Evolutionary conservation across 2,329 filamentous ascomycete species (phyloP), one percentile per base, ranked within the genome.

Genomic region (Raffaelea arxii): DNA sequence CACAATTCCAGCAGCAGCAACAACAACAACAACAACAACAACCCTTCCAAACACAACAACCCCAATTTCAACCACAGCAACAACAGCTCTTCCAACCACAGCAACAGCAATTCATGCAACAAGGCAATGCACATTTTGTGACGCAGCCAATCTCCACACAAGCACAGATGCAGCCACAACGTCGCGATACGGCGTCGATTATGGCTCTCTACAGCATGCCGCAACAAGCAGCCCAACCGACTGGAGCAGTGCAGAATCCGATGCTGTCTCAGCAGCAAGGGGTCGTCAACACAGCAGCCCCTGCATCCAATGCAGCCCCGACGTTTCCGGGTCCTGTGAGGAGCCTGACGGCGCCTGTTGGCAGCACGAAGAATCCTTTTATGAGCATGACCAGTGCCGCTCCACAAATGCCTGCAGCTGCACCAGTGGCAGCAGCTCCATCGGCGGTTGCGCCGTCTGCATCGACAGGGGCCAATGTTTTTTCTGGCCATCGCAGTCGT

Each of bases 151-250:
- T 58, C 25, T 63, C 57, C 51, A 44, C 58, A 55, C 55, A 25
- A 11, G 22, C 16, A 2, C 39, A n/a, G n/a, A n/a, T n/a, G n/a
- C n/a, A 69, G 43, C 67, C 70, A 16, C 67, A 68, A 37, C 68
- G 75, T 25, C 72, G 80, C 25, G 79, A 88, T 56, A 90, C 85
- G 52, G 78, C 77, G 3, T 82, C 82, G 4, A 91, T 92, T 49
- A 70, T 91, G 61, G 82, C 86, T 6, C 64, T 92, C 11, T 91
- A 86, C 63, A 80, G 77, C 58, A 75, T 81, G 47, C 71, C 76
- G 7, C 72, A 78, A 43, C 62, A 72, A 27, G 65, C 70, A 1
- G 69, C 73, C 4, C 63, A 67, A 25, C 58, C 65, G 24, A 45
- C 45, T 53, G 64, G 18, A 50, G 52, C 23, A 56, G 16, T 23